Conservation (phyloP, 768 basidiomycete species). For the Russula virescens region DNA sequence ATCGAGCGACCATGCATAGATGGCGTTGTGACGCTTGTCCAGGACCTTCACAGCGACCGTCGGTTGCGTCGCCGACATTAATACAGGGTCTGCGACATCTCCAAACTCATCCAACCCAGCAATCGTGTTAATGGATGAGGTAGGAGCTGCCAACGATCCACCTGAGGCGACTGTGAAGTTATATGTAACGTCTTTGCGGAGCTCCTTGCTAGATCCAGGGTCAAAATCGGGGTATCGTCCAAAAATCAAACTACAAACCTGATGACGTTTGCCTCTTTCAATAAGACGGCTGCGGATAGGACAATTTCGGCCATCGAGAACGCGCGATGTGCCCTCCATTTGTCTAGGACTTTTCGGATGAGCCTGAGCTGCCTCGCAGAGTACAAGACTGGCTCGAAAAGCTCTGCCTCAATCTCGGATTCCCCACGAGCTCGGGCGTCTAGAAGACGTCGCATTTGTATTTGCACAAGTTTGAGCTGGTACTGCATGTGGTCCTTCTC, state of each 20-base stretch:
- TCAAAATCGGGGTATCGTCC: conserved; percentile 17
- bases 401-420: conserved; percentile 51
- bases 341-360: conserved; percentile 75
- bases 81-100: conserved; percentile 80
- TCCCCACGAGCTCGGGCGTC: conserved; percentile 77
- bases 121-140: conserved; percentile 79
- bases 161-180: conserved; percentile 91
- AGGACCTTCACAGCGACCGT: conserved; percentile 87
- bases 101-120: conserved; percentile 89
- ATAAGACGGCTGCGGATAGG: conserved; percentile 72
- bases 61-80: conserved; percentile 69
- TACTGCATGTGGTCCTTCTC: conserved; percentile 94
- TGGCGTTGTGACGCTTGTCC: conserved; percentile 78
- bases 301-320: conserved; percentile 93
- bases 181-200: conserved; percentile 81
- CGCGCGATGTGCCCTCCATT: conserved; percentile 78
- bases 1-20: conserved; percentile 89
- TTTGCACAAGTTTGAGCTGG: conserved; percentile 72
- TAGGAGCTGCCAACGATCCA: conserved; percentile 68
- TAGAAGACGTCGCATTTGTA: conserved; percentile 76
- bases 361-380: conserved; percentile 74
- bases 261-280: conserved; percentile 95
- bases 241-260: conserved; percentile 43
- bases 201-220: conserved; percentile 58
- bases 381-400: conserved; percentile 79